Base-by-base conservation (phyloP, 148 eudicot genomes). In the Mesembryanthemum crystallinum region DNA sequence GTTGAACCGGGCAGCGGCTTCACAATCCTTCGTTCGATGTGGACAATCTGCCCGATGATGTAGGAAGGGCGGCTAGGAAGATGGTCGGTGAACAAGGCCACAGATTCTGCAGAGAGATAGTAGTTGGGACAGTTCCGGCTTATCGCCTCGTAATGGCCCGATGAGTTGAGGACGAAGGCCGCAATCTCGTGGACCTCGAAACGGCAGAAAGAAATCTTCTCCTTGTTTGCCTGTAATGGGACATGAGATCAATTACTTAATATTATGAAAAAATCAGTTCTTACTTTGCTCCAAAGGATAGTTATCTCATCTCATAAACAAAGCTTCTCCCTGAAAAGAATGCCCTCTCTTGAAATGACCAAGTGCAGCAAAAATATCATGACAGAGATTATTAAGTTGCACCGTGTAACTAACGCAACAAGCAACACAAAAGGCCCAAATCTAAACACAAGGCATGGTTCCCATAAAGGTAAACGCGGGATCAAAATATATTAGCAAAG, bases 171-270 rank as follows among this genome's bases (percentile, higher is more conserved):
- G 69, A 96, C 87, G 69, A 96, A 96, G 52, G 98, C 99, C n/a
- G 97, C 97, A 43, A 92, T 87, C 84, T 96, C 94, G 18, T 86
- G 98, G 73, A 96, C 94, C 83, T 88, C 98, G 61, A 96, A 81
- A 9, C 84, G 90, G 74, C 87, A 85, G 72, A 92, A 88, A 23
- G 97, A 96, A 66, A 96, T 92, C 83, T 86, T 92, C 82, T 96
- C 98, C 82, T 92, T 96, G 84, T 84, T 96, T 71, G 88, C 97
- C 99, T 96, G 91, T 62, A 28, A 47, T 35, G 71, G 30, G 15
- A 81, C 45, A 39, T 37, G 59, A 13, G 30, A 30, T 25, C 23
- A 59, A 25, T 1, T 32, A 42, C 24, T 33, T 32, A 6, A 32
- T 47, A 33, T 27, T 23, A 28, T 28, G 66, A 11, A 21, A 12